Conservation (phyloP, 306 rosid genomes). For the Sicyos baderoa region DNA sequence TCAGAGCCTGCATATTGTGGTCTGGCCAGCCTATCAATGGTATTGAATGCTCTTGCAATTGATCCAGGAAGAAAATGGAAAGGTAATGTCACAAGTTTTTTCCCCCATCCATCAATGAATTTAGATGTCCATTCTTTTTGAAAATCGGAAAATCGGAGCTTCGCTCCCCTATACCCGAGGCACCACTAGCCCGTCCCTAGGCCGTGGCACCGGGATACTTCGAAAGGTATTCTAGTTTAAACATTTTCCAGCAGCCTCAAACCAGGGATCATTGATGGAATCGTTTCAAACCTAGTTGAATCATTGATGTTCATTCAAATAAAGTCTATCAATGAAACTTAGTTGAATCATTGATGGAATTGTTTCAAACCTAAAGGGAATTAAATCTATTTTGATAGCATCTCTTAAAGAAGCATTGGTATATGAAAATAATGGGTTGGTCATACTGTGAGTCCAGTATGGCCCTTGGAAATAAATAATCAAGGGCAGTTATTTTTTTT, state of each 20-base stretch:
- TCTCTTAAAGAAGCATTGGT: slow-evolving; percentile 1
- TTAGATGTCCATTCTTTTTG: background rate
- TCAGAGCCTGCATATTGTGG: slow-evolving; percentile 94
- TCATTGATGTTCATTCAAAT: no score
- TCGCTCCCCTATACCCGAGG: no score
- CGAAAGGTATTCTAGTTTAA: no score
- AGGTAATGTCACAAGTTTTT: slow-evolving; percentile 33
- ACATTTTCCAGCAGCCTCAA: no score
- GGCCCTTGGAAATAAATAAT: background rate
- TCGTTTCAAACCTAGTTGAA: no score
- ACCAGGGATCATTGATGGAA: background rate
- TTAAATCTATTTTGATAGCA: background rate
- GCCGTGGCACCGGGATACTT: no score
- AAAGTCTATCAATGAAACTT: no score
- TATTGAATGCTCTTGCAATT: slow-evolving; percentile 83
- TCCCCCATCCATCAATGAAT: background rate
- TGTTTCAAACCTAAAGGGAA: background rate
- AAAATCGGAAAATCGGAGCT: no score
- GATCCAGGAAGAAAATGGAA: slow-evolving; percentile 97
- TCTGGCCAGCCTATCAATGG: slow-evolving; percentile 87
- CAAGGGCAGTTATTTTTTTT: no score
- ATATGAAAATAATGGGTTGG: background rate
- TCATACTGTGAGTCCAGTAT: background rate
- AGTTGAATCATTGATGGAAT: background rate
- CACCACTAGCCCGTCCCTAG: no score